These are phyloP conservation scores for Geotrichum siamense DNA, from an alignment of 1,139 yeast genomes.

Conservation along the genomic window DNA sequence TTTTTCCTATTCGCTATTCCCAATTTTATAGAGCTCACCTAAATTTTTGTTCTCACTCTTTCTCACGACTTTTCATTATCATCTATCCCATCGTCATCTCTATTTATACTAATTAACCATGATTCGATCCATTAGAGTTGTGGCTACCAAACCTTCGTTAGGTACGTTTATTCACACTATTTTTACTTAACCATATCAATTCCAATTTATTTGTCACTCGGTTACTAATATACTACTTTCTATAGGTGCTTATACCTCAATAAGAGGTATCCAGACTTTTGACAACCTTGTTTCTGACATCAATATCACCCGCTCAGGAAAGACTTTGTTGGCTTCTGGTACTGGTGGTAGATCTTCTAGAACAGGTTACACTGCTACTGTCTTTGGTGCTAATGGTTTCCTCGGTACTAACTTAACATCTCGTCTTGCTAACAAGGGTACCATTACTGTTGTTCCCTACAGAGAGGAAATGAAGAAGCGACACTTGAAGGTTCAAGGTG, in stretches of 20 bases:
- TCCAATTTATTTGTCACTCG: background rate
- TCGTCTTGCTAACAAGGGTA: constrained; percentile 76
- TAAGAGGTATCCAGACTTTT: constrained; percentile 33
- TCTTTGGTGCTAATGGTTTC: constrained; percentile 77
- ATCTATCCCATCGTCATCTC: no score
- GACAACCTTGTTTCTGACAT: constrained; percentile 48
- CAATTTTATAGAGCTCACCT: constrained; percentile 3
- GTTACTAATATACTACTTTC: background rate
- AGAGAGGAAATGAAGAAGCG: constrained; percentile 76
- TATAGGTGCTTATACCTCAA: constrained; percentile 12
- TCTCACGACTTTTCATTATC: constrained; percentile 2
- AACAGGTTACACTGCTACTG: constrained; percentile 88
- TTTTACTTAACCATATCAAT: background rate
- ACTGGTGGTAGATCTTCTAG: constrained; percentile 76
- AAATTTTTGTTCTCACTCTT: constrained; percentile 4
- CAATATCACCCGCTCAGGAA: constrained; percentile 70
- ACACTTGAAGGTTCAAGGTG: constrained; percentile 77
- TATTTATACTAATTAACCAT: no score
- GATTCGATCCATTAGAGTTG: constrained; percentile 17
- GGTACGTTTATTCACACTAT: constrained; percentile 16
- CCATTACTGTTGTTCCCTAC: constrained; percentile 66
- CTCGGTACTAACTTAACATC: constrained; percentile 68
- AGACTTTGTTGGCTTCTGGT: constrained; percentile 62
- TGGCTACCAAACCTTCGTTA: constrained; percentile 15
- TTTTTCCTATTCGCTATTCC: constrained; percentile 12